Evolutionary conservation across 495 filamentous ascomycete species (phyloP).

Genomic region (Amniculicola lignicola): DNA sequence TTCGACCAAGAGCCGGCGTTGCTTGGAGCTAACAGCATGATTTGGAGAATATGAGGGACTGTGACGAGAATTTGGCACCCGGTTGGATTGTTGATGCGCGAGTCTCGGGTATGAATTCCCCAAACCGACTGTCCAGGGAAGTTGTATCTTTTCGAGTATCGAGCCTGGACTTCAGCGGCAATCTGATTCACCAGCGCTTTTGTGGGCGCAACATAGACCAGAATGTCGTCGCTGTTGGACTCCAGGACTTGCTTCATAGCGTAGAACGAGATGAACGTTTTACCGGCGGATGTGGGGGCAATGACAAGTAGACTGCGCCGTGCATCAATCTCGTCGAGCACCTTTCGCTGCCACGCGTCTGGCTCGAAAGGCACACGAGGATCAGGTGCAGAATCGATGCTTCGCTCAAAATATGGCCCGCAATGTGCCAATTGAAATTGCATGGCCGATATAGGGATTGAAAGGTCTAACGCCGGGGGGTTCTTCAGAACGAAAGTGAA

Average conservation of each 20-base stretch:
- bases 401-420: conserved; percentile 71
- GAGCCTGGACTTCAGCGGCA: conserved; percentile 66
- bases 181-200: conserved; percentile 84
- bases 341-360: conserved; percentile 71
- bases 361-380: conserved; percentile 65
- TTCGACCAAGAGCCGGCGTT: conserved; percentile 67
- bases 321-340: conserved; percentile 69
- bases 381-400: conserved; percentile 65
- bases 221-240: conserved; percentile 60
- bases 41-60: conserved; percentile 73
- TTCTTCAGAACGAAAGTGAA: conserved; percentile 41
- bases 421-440: conserved; percentile 66
- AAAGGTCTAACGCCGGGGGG: conserved; percentile 20
- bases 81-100: conserved; percentile 65
- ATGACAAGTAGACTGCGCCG: conserved; percentile 69
- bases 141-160: conserved; percentile 62
- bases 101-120: conserved; percentile 75
- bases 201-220: conserved; percentile 78
- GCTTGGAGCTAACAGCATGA: conserved; percentile 66
- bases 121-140: conserved; percentile 64
- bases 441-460: conserved; percentile 35
- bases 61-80: conserved; percentile 75
- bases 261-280: conserved; percentile 66
- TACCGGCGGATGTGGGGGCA: conserved; percentile 70
- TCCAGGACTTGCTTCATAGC: conserved; percentile 73